Percentiles rank a stretch among this genome's conserved stretches.
These are phyloP conservation scores for Claviceps monticola DNA, from an alignment of 2,329 filamentous ascomycete species.

Conservation along the genomic window DNA sequence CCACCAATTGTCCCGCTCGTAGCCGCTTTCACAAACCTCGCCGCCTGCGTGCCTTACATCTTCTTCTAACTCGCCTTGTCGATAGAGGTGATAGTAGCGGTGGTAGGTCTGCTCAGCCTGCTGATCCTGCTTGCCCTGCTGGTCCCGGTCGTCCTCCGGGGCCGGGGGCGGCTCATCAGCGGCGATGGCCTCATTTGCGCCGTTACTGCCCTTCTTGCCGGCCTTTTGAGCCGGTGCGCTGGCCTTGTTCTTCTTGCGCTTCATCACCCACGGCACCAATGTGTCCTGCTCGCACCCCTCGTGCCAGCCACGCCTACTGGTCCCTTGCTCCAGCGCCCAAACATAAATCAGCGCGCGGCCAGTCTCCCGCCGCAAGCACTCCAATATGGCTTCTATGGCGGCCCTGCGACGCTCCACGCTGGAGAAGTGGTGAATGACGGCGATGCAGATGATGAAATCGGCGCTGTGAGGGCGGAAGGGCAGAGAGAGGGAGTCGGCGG, in stretches of 20 bases:
- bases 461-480: constrained; percentile 49
- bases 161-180: not conserved
- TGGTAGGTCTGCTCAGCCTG: constrained; percentile 50
- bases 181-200: not conserved
- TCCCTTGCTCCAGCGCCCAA: constrained; percentile 88
- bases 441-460: constrained; percentile 89
- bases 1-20: constrained; percentile 99
- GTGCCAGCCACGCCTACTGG: constrained; percentile 79
- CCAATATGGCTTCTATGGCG: constrained; percentile 58
- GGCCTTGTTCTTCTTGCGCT: constrained; percentile 10
- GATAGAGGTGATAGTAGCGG: constrained; percentile 90
- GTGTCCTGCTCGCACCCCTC: constrained; percentile 75
- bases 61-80: constrained; percentile 70
- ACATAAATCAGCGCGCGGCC: constrained; percentile 75
- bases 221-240: not conserved
- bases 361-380: constrained; percentile 42
- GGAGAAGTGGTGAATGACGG: constrained; percentile 86
- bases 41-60: constrained; percentile 67
- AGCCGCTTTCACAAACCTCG: constrained; percentile 62
- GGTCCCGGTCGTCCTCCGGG: not conserved
- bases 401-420: constrained; percentile 58
- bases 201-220: not conserved
- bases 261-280: constrained; percentile 87
- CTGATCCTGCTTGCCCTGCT: not conserved
- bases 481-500: constrained; percentile 73